A percentile compares a stretch with the other conserved stretches of the same genome.
Conservation (phyloP, 805 yeast species). For the Saturnispora gosingensis region DNA sequence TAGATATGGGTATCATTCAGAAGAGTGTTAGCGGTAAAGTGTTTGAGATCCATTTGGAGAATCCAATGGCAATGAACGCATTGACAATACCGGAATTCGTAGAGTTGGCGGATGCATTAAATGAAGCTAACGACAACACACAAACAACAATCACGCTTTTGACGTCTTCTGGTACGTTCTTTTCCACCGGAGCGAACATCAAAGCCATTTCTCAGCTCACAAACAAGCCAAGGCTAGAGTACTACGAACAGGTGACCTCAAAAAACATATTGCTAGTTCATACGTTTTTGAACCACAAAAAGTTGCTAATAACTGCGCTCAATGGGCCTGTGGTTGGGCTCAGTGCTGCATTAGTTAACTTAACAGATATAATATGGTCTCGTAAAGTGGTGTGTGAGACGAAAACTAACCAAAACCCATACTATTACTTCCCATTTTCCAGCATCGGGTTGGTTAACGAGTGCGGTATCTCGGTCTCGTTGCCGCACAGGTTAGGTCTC, state of each 20-base stretch:
- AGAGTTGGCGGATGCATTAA: conserved; percentile 47
- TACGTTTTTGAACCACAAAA: conserved; percentile 59
- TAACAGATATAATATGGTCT: conserved; percentile 70
- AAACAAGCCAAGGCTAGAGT: conserved; percentile 15
- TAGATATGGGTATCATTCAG: background rate
- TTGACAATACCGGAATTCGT: conserved; percentile 56
- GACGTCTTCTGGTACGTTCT: conserved; percentile 63
- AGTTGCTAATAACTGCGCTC: conserved; percentile 60
- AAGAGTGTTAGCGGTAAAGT: conserved; percentile 16
- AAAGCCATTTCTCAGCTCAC: conserved; percentile 25
- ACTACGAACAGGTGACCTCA: conserved; percentile 33
- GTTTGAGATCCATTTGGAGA: conserved; percentile 52
- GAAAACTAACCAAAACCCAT: conserved; percentile 15
- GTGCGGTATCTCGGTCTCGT: conserved; percentile 64
- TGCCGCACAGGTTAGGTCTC: conserved; percentile 63
- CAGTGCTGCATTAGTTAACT: conserved; percentile 60
- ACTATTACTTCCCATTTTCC: conserved; percentile 65
- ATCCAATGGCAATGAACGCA: conserved; percentile 58
- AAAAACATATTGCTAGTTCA: conserved; percentile 64
- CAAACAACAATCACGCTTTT: conserved; percentile 56
- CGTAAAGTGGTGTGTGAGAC: background rate
- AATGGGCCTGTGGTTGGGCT: conserved; percentile 88
- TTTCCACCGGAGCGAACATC: conserved; percentile 81
- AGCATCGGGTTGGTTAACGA: conserved; percentile 78
- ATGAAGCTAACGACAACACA: conserved; percentile 53